Evolutionary conservation across 2,329 filamentous ascomycete species (phyloP), one percentile per base, ranked within the genome.

Genomic region (Ascochyta fabae): DNA sequence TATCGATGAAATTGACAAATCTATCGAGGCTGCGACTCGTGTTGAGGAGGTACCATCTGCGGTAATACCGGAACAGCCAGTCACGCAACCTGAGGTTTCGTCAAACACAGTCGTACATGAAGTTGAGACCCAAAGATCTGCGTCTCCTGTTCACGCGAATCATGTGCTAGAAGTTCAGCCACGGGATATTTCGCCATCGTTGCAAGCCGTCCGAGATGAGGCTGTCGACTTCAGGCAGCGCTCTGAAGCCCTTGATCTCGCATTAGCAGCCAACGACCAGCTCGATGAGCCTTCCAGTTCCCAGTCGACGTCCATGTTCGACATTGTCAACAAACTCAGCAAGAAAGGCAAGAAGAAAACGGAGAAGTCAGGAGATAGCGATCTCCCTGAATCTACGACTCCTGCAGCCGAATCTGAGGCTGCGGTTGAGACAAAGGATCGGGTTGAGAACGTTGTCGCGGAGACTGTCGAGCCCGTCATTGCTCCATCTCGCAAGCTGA

Each of bases 321-420:
- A 71, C 43, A 45, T 70, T 10, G 67, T 71, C 15, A 60, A 54
- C 26, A 67, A 66, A 44, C 58, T 72, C 29, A 65, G 54, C 57
- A 70, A 69, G 48, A 68, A 72, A 42, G 59, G 69, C 31, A 70
- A 70, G 59, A 72, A 71, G 41, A 67, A 67, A 38, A 54, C 43
- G 13, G 69, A 65, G 47, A 69, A 68, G 47, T 47, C 52, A 35
- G 68, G 66, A 31, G 38, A 46, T 36, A 57, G n/a, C 36, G 40
- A 58, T 36, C 44, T 66, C 48, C 47, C 43, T 10, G 62, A 64
- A 13, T 57, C 64, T 4, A 61, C 60, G 51, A 70, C 69, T 56
- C 68, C 69, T 62, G 60, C 53, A 51, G 57, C 59, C n/a, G 55
- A 65, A 50, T 8, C 33, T 13, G 22, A 42, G 24, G 54, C 45